Conservation (phyloP, 495 filamentous ascomycete genomes). For the Immersiella caudata region DNA sequence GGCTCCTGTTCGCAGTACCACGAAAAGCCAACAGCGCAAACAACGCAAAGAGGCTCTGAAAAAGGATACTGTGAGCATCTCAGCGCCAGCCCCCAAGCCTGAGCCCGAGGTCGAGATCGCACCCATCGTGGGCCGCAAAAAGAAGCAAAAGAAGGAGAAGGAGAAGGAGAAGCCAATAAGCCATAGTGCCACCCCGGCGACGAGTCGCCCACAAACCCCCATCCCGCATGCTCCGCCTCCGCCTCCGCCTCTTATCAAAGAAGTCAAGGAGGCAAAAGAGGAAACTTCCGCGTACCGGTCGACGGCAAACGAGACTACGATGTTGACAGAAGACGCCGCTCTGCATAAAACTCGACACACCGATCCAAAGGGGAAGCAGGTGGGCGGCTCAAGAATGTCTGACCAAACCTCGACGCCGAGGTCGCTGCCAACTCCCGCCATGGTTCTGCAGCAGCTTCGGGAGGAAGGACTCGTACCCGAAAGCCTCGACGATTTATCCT, state of each 20-base stretch:
- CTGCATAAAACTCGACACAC: conserved; percentile 17
- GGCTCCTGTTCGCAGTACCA: conserved; percentile 75
- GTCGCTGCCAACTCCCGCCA: conserved; percentile 39
- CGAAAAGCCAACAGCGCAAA: conserved; percentile 90
- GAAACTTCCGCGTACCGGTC: conserved; percentile 10
- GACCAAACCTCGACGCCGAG: conserved; percentile 23
- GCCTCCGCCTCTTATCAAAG: conserved; percentile 37
- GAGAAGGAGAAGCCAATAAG: conserved; percentile 37
- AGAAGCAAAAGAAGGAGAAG: conserved; percentile 83
- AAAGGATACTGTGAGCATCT: conserved; percentile 54
- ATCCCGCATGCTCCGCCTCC: conserved; percentile 35
- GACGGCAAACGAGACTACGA: conserved; percentile 37
- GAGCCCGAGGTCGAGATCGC: conserved; percentile 66
- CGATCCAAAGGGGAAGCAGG: conserved; percentile 22
- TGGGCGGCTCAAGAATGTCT: conserved; percentile 12
- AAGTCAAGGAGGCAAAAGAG: conserved; percentile 37
- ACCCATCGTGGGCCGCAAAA: conserved; percentile 84
- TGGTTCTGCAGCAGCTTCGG: conserved; percentile 41
- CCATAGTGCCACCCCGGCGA: conserved; percentile 34
- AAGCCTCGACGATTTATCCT: conserved; percentile 36
- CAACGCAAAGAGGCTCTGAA: conserved; percentile 75
- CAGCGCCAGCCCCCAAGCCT: conserved; percentile 56
- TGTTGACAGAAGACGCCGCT: conserved; percentile 32
- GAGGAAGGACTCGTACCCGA: conserved; percentile 27
- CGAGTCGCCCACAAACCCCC: conserved; percentile 43